Evolutionary conservation across 805 yeast species (phyloP), one percentile per base, ranked within the genome.

Genomic region (Scheffersomyces stipitis): DNA sequence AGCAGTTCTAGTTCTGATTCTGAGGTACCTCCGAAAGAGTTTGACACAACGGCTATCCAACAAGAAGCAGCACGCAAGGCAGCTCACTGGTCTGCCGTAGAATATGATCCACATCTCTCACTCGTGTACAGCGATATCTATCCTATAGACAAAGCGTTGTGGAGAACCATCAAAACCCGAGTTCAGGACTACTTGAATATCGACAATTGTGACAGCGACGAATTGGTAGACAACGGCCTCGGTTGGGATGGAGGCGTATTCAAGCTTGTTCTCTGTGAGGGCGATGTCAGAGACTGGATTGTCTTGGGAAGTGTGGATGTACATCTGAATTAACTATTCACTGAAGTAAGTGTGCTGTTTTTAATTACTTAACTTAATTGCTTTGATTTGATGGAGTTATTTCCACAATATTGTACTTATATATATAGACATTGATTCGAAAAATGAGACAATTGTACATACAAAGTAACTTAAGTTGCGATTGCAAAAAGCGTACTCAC

Each of bases 221-320:
- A 56, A 17, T 40, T 55, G 33, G 42, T 37, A 3, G 64, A 60
- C 33, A 61, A 52, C 36, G 64, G 56, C 32, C 52, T 76, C 17
- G 77, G 78, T 3, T 85, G 93, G 93, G 74, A 71, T 31, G 78
- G 82, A 5, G 86, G 87, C 2, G 81, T 83, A 5, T 66, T 82
- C 16, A 76, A 81, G 46, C 70, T 85, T 36, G 86, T 85, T 5
- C 67, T 69, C 14, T 82, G 89, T 51, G 83, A 78, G 47, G 91
- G 91, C 0, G 86, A 83, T 4, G 80, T 80, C 4, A 74, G 69
- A 31, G 75, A 80, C 37, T 85, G 95, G 95, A 64, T 72, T 28
- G 73, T 73, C 1, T 62, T 84, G 41, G 91, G 88, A 2, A 66
- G 68, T 28, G 74, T 70, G 5, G 73, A 67, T 42, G 49, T 69